Base-by-base conservation (phyloP, 441 rosid species). In the Croton setiger region DNA sequence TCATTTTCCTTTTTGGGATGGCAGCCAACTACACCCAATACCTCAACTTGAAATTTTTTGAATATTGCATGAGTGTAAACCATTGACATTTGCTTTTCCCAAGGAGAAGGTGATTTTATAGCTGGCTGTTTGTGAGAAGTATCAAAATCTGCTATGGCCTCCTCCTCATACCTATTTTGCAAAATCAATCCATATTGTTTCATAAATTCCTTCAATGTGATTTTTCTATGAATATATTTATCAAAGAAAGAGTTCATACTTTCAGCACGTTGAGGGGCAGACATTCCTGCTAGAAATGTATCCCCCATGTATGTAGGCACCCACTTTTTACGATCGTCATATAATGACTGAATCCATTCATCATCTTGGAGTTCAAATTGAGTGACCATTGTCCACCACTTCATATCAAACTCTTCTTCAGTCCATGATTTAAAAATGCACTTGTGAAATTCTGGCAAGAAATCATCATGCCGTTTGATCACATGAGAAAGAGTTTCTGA, bases 111-210 rank as follows among this genome's bases (percentile, higher is more conserved):
- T 73, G 95, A 91, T 78, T 85, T 91, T 70, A 87, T 47, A 15
- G 88, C 88, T 49, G 97, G 89, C 51, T 86, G 91, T 78, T 91
- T 88, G 70, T 86, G 89, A 77, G 86, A 84, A 56, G 89, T 87
- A 68, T 88, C 97, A 52, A 86, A 88, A 83, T 88, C 97, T 35
- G 95, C 95, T 76, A 80, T 85, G 52, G 91, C 84, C 81, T 91
- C 97, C 73, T 91, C 97, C 70, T 91, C 97, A 59, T 77, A 87
- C 76, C 95, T 82, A 73, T 88, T 88, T 76, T 75, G 90, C 72
- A 91, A 66, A 72, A 91, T 82, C 10, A 77, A 64, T 70, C 87
- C 91, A 71, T 88, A 87, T 45, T 78, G 85, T 72, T 88, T 88
- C 78, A 91, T 82, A 76, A 91, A 88, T 78, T 91, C 97, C 72